Base-by-base conservation (phyloP, 176 grass and related monocot species). In the Triticum urartu region DNA sequence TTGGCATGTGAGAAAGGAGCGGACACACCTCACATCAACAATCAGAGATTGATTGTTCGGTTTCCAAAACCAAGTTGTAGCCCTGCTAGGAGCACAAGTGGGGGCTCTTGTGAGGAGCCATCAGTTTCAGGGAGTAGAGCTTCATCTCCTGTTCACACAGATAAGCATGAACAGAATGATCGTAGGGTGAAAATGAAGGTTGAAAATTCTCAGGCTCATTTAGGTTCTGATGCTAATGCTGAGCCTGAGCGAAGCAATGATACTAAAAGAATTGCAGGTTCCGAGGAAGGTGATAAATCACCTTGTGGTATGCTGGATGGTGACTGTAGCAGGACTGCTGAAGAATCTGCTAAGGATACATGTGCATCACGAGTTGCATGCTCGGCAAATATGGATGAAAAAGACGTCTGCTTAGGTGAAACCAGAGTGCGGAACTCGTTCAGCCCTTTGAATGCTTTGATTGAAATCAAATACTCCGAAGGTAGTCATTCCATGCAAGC, bases 391-490 rank as follows among this genome's bases (percentile, higher is more conserved):
- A 30, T 67, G 58, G 91, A 90, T 84, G 91, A 88, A 66, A 93
- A 94, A 63, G 90, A 30, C 5, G 45, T 75, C 77, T 68, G n/a
- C 70, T 88, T 62, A 30, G 68, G 73, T 77, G 85, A 92, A 86
- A 60, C 40, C 20, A 87, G 21, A 56, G 80, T 24, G 48, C 90
- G 84, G 82, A 93, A 85, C 73, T 90, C 89, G 20, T 98, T 98
- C 86, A 95, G 81, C 65, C 92, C 95, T 78, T 93, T 98, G 84
- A 98, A 92, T 89, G 95, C 95, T 25, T 82, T 98, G 77, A 93
- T 98, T 81, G 91, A 97, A 91, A 97, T 91, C 28, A 94, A 94
- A 68, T 97, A 92, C 65, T 90, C 95, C 10, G 92, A 95, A 81
- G 59, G 84, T 79, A 84, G 79, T 74, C 86, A 79, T 89, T 82